Conservation (phyloP, 371 early-diverging fungal genomes). For the Conidiobolus incongruus region DNA sequence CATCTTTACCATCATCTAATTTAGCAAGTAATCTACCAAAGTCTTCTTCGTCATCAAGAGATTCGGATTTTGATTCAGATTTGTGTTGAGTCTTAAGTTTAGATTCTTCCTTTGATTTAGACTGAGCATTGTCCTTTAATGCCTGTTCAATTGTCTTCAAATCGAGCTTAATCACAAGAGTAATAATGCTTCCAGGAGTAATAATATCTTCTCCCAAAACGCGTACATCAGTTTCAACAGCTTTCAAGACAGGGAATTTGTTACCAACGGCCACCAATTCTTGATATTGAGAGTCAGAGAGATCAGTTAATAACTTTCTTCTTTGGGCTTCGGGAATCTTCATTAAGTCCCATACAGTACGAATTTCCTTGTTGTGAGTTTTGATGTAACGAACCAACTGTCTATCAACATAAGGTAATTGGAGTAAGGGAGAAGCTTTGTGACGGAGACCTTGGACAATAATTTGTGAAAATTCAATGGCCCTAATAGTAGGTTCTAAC, state of each 20-base stretch:
- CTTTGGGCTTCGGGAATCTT: too few relatives aligned
- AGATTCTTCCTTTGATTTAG: too few relatives aligned
- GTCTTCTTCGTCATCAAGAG: conserved; percentile 5
- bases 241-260: conserved; percentile 34
- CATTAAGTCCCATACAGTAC: too few relatives aligned
- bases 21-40: background rate
- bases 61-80: conserved; percentile 5
- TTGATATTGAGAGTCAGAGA: conserved; percentile 7
- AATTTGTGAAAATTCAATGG: too few relatives aligned
- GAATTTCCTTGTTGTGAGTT: too few relatives aligned
- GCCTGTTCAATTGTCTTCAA: conserved; percentile 10
- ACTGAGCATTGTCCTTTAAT: conserved; percentile 10
- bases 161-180: conserved; percentile 35
- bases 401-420: too few relatives aligned
- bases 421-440: background rate
- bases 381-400: conserved; percentile 22
- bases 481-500: too few relatives aligned
- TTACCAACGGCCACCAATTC: conserved; percentile 15
- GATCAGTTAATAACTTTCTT: too few relatives aligned
- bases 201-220: conserved; percentile 58
- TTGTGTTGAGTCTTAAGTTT: conserved; percentile 13
- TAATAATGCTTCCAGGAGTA: conserved; percentile 57
- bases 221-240: background rate
- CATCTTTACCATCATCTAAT: conserved; percentile 4
- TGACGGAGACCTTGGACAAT: conserved; percentile 4